Evolutionary conservation across 73 alveolate species (phyloP).

Genomic region (Tetrahymena elliotti): DNA sequence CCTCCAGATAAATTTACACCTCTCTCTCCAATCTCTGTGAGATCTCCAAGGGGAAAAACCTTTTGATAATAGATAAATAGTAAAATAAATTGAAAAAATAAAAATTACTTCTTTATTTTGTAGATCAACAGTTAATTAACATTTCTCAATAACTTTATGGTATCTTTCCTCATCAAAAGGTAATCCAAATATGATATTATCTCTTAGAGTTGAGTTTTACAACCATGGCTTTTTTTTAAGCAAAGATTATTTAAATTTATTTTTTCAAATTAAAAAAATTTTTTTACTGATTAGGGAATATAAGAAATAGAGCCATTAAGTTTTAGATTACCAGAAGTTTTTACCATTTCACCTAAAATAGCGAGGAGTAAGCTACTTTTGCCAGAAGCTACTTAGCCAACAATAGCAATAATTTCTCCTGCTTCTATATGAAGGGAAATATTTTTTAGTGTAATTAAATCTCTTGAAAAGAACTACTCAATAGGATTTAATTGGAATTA

Average conservation of each 20-base stretch:
- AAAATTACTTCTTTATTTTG: constrained; percentile 20
- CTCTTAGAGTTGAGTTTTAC: constrained; percentile 74
- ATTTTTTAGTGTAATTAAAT: constrained; percentile 27
- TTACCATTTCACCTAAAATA: constrained; percentile 1
- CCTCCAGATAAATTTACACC: constrained; percentile 44
- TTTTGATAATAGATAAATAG: not conserved
- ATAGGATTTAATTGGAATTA: not conserved
- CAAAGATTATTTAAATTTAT: no score
- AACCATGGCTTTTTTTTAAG: constrained; percentile 85
- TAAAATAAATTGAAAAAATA: not conserved
- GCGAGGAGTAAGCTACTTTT: constrained; percentile 56
- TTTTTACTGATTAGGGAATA: not conserved
- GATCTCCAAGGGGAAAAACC: constrained; percentile 14
- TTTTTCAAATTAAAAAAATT: not conserved
- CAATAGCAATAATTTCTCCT: constrained; percentile 72
- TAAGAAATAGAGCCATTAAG: not conserved
- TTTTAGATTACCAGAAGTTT: not conserved
- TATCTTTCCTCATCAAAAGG: constrained; percentile 67
- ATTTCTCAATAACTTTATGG: constrained; percentile 54
- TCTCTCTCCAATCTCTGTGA: constrained; percentile 23
- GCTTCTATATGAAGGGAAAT: constrained; percentile 47
- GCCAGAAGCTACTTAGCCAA: constrained; percentile 94
- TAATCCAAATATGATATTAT: constrained; percentile 76
- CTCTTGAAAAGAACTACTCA: not conserved
- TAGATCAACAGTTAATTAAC: constrained; percentile 72